Evolutionary conservation across 2,329 filamentous ascomycete species (phyloP).

Genomic region (Diaporthe amygdali): DNA sequence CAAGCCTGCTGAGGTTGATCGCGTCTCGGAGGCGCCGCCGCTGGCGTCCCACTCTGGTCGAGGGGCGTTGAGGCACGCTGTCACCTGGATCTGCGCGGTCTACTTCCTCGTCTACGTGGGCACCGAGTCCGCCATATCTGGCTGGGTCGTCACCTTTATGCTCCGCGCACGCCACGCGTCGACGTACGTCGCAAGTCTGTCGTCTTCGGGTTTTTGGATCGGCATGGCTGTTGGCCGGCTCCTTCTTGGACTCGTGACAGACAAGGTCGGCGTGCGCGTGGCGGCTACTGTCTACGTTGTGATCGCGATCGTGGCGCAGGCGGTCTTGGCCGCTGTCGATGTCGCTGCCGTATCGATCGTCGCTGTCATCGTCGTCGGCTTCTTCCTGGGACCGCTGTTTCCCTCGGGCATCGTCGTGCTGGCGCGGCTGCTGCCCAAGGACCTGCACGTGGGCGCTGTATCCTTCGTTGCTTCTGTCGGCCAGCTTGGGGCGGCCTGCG

Average conservation of each 20-base stretch:
- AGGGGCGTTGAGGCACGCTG: constrained; percentile 37
- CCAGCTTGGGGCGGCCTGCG: constrained; percentile 46
- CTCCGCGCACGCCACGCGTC: constrained; percentile 42
- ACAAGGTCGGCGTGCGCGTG: constrained; percentile 34
- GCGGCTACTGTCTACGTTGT: constrained; percentile 35
- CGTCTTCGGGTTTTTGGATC: constrained; percentile 49
- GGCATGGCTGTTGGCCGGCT: constrained; percentile 48
- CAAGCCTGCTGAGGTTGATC: neutral
- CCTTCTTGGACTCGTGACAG: constrained; percentile 37
- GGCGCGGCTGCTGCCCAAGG: constrained; percentile 40
- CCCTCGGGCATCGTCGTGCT: constrained; percentile 46
- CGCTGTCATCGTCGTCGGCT: constrained; percentile 40
- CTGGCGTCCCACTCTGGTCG: neutral
- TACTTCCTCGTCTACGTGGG: constrained; percentile 51
- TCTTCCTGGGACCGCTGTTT: constrained; percentile 47
- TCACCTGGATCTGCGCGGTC: constrained; percentile 45
- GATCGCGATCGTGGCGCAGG: constrained; percentile 28
- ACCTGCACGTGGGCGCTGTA: constrained; percentile 48
- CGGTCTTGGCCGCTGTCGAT: constrained; percentile 27
- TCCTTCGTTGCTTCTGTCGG: constrained; percentile 49
- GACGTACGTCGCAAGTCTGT: constrained; percentile 41
- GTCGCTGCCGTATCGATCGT: constrained; percentile 33
- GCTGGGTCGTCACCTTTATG: constrained; percentile 54
- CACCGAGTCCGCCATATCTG: constrained; percentile 48
- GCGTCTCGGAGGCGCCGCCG: neutral